Evolutionary conservation across 2,329 filamentous ascomycete species (phyloP).

Genomic region (Cercospora zeae-maydis): DNA sequence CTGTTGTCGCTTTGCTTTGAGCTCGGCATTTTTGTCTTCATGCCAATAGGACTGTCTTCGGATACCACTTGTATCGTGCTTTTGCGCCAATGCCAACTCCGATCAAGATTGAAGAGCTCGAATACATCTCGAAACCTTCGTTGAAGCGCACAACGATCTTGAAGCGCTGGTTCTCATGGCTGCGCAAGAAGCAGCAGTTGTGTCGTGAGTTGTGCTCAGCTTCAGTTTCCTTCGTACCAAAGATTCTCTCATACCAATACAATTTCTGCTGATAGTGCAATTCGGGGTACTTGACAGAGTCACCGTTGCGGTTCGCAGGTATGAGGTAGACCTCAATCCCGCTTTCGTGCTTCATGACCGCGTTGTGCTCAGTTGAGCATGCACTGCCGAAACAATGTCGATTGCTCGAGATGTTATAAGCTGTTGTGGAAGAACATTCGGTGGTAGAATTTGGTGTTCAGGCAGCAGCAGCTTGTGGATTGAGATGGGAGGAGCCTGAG

Average conservation of each 20-base stretch:
- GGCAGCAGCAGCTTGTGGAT: background rate
- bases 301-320: background rate
- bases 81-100: background rate
- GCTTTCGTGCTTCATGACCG: background rate
- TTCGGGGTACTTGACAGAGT: background rate
- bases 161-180: background rate
- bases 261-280: background rate
- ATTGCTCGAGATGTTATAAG: too few species aligned
- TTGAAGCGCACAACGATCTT: background rate
- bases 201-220: background rate
- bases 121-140: background rate
- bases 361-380: background rate
- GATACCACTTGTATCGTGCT: background rate
- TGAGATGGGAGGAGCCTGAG: too few species aligned
- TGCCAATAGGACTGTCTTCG: too few species aligned
- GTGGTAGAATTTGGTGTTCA: background rate
- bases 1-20: background rate
- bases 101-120: background rate
- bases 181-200: background rate
- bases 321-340: conserved; percentile 8
- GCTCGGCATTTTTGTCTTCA: background rate
- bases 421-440: background rate
- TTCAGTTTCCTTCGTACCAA: background rate
- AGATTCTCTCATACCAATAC: background rate
- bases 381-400: background rate